Percentiles rank a stretch among this genome's conserved stretches.
Evolutionary conservation across 805 yeast genomes (phyloP).

Genomic region (Kodamaea laetipori): DNA sequence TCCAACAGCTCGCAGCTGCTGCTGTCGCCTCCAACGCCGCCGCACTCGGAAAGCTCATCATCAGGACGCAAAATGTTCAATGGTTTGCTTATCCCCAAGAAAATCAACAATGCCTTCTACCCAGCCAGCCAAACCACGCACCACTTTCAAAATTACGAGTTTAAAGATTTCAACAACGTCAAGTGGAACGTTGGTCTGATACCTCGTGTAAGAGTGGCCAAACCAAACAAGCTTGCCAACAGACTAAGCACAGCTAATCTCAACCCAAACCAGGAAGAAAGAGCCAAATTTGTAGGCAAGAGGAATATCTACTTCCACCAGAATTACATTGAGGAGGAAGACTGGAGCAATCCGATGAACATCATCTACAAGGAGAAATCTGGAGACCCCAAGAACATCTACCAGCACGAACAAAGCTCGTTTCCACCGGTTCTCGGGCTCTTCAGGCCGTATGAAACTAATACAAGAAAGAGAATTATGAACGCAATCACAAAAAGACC

Average conservation of each 20-base stretch:
- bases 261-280: conserved; percentile 15
- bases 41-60: not conserved
- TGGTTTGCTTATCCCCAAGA: conserved; percentile 28
- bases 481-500: conserved; percentile 33
- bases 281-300: conserved; percentile 34
- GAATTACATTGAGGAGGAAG: conserved; percentile 27
- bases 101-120: conserved; percentile 19
- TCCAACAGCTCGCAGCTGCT: conserved; percentile 11
- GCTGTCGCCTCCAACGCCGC: conserved; percentile 5
- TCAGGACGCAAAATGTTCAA: conserved; percentile 18
- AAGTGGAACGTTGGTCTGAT: conserved; percentile 43
- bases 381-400: conserved; percentile 29
- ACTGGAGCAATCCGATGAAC: conserved; percentile 12
- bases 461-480: conserved; percentile 38
- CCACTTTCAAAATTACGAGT: conserved; percentile 32
- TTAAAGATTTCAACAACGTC: conserved; percentile 17
- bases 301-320: conserved; percentile 41
- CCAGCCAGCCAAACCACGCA: conserved; percentile 8
- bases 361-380: conserved; percentile 13
- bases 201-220: conserved; percentile 40
- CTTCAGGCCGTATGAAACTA: conserved; percentile 44
- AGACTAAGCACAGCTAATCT: conserved; percentile 17
- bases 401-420: conserved; percentile 20
- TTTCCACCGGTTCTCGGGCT: conserved; percentile 25
- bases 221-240: conserved; percentile 24